These are phyloP conservation scores for Trichoderma gracile DNA, from an alignment of 2,329 filamentous ascomycete species.

Conservation along the genomic window DNA sequence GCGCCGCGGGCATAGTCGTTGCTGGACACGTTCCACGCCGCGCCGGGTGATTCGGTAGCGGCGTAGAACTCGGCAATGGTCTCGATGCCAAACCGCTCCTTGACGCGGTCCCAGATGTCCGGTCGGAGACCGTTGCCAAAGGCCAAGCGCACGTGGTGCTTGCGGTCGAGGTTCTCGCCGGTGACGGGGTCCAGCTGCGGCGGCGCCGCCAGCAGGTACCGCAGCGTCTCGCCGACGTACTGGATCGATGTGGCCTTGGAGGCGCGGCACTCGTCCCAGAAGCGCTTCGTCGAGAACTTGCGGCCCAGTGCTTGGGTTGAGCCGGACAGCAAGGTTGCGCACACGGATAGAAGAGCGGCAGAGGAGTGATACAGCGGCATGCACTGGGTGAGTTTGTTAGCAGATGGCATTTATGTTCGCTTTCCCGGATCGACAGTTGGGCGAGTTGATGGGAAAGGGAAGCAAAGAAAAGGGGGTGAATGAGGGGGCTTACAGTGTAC, in stretches of 20 bases:
- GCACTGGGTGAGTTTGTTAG: constrained; percentile 49
- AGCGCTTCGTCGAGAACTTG: constrained; percentile 74
- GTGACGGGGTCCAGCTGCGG: constrained; percentile 62
- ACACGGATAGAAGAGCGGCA: constrained; percentile 69
- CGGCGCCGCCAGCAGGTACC: constrained; percentile 73
- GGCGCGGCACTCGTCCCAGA: constrained; percentile 75
- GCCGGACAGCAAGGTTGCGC: constrained; percentile 59
- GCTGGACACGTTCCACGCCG: constrained; percentile 69
- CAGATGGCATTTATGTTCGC: no score
- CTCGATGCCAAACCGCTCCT: constrained; percentile 74
- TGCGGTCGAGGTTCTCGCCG: constrained; percentile 68
- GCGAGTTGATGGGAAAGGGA: not conserved
- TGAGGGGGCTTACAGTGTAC: constrained; percentile 63
- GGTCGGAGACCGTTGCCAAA: constrained; percentile 85
- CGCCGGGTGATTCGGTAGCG: constrained; percentile 70
- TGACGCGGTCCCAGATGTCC: constrained; percentile 83
- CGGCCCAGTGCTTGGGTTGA: constrained; percentile 70
- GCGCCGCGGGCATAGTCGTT: constrained; percentile 76
- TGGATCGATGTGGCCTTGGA: constrained; percentile 74
- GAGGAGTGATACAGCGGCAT: constrained; percentile 92
- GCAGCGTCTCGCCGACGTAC: constrained; percentile 85
- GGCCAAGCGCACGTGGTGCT: constrained; percentile 71
- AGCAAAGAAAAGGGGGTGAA: not conserved
- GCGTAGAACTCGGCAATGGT: constrained; percentile 80
- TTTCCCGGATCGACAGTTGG: not conserved